Evolutionary conservation across 208 protist genomes (phyloP).

Genomic region (Leishmania tarentolae): DNA sequence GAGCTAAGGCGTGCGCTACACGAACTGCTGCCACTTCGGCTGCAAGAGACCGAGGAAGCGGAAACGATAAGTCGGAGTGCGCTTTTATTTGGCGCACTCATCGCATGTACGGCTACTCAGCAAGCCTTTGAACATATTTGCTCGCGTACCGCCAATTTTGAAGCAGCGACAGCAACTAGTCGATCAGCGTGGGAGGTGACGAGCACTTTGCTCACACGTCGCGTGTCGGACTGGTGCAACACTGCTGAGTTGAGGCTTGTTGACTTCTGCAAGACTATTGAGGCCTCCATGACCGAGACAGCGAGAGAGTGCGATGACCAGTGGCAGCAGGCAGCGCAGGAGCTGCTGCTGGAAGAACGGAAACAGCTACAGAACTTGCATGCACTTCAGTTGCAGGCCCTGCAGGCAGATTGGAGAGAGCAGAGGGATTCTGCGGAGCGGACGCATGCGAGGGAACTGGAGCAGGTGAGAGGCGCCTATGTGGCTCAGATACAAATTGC

Average conservation of each 20-base stretch:
- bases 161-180: background rate
- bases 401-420: constrained; percentile 6
- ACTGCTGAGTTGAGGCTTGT: background rate
- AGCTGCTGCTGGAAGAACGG: background rate
- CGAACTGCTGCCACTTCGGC: background rate
- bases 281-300: background rate
- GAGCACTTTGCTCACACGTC: background rate
- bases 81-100: constrained; percentile 7
- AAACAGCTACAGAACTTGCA: constrained; percentile 2
- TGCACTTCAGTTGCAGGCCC: constrained; percentile 3
- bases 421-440: constrained; percentile 12
- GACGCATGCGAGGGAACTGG: constrained; percentile 23
- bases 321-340: background rate
- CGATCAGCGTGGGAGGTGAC: background rate
- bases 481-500: background rate
- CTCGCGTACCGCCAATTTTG: background rate
- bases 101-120: background rate
- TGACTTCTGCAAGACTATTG: background rate
- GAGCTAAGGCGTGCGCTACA: background rate
- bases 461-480: constrained; percentile 8
- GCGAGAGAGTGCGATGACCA: background rate
- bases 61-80: background rate
- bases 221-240: constrained; percentile 1
- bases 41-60: constrained; percentile 2
- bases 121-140: background rate